These are phyloP conservation scores for Dothiorella sarmentorum DNA, from an alignment of 2,329 filamentous ascomycete genomes.

Conservation along the genomic window DNA sequence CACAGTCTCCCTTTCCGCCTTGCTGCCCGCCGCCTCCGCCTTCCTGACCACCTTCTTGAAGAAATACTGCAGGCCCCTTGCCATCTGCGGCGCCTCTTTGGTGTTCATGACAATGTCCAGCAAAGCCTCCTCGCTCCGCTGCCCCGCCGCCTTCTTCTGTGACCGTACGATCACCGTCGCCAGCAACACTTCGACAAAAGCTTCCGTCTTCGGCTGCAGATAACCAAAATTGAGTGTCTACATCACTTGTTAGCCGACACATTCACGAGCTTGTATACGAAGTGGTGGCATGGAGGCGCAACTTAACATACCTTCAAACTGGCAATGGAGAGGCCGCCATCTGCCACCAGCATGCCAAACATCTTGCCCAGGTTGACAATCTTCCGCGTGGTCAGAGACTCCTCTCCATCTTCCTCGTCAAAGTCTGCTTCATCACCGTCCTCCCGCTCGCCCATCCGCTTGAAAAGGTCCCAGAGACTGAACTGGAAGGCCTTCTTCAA, in stretches of 20 bases:
- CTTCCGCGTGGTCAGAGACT: conserved; percentile 51
- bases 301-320: conserved; percentile 47
- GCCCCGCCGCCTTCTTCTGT: conserved; percentile 47
- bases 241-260: background rate
- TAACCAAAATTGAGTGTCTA: conserved; percentile 74
- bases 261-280: conserved; percentile 18
- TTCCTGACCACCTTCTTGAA: conserved; percentile 70
- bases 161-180: conserved; percentile 70
- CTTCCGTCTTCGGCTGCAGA: conserved; percentile 69
- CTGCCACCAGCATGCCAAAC: conserved; percentile 60
- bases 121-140: conserved; percentile 55
- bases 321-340: conserved; percentile 56
- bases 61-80: conserved; percentile 74
- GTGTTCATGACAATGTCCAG: conserved; percentile 64
- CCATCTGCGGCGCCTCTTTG: conserved; percentile 63
- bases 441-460: conserved; percentile 74
- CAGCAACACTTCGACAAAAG: conserved; percentile 77
- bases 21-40: conserved; percentile 52
- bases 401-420: conserved; percentile 51
- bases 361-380: conserved; percentile 67
- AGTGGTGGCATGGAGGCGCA: background rate
- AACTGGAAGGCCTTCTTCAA: conserved; percentile 85
- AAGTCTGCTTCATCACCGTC: conserved; percentile 56
- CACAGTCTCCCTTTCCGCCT: conserved; percentile 51
- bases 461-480: conserved; percentile 80